Base-by-base conservation (phyloP, 345 rosid genomes). In the Syzygium grande region DNA sequence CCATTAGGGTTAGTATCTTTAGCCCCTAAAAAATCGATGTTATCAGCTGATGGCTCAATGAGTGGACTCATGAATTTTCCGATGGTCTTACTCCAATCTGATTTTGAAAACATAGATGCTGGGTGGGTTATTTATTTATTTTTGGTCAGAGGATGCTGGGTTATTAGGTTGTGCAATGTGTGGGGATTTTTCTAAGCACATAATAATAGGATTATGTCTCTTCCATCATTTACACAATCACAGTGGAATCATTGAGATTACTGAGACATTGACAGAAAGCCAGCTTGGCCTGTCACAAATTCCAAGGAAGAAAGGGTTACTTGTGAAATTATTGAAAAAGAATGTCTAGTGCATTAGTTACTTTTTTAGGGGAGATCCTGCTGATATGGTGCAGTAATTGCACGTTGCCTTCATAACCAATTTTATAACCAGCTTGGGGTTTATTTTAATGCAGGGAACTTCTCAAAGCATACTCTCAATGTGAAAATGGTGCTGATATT, bases 401-500 rank as follows among this genome's bases (percentile, higher is more conserved):
- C 80, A 38, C 10, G 3, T 19, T 38, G 49, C 49, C 80, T 73
- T 58, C 63, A 23, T 73, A 38, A 4, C 49, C 49, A 38, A 19
- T 38, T 34, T 2, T 38, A 19, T 19, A 73, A 38, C 80, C 15
- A 34, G 80, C 80, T 34, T 55, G 56, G n/a, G 59, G 23, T 27
- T 85, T 73, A 86, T 77, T 87, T 87, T 88, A 87, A 73, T 90
- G 90, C 92, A 97, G 99, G 92, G 98, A 96, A 89, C 96, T 98
- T 84, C 89, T 97, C 55, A 97, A 95, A 90, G 96, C 92, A 51
- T 98, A 97, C 86, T 95, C 99, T 22, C 91, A 93, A 89, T 98
- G 98, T 86, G 91, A 91, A 93, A 95, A 91, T 22, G 94, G 98
- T 87, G 94, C 96, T 73, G 97, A 94, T 65, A 94, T 98, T 6